Base-by-base conservation (phyloP, 306 rosid genomes). In the Fragaria vesca region DNA sequence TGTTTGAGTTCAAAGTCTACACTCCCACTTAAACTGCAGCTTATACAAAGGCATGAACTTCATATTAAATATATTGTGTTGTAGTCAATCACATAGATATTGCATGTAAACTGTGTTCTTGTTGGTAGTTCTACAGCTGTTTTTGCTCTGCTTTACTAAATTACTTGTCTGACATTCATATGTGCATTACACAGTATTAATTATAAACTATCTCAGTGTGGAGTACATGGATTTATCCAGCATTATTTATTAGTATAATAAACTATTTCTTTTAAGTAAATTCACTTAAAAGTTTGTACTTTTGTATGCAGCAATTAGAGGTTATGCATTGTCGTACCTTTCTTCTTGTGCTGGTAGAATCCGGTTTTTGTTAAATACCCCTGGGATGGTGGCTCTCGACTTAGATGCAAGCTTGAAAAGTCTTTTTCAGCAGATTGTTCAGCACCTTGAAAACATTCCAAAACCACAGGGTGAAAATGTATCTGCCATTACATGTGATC, bases 361-460 rank as follows among this genome's bases (percentile, higher is more conserved):
- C 74, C 92, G 97, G 71, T 95, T 91, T 90, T 86, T 95, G 88
- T 85, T 95, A 72, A 94, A 94, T 60, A 91, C 96, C 57, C 97
- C 97, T 63, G 99, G 99, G 81, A 95, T 95, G 97, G 93, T 95
- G 86, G 99, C 99, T 80, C 98, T 93, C 69, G 99, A 92, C 80
- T 80, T 95, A 86, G 99, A 95, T 84, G 78, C 93, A 70, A 74
- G 87, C 87, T 78, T 95, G 83, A 95, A 91, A 79, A 92, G 90
- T 66, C 93, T 88, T 67, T 55, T 95, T 72, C 97, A 91, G 80
- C 84, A 84, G 88, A 93, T 95, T 34, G 93, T 93, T 79, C 94
- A 75, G 78, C 93, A 93, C 85, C 97, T 95, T 79, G 99, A 95
- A 81, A 90, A 85, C 87, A 85, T 93, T 74, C 99, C 97, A 78